These are phyloP conservation scores for Penicillium sp. DNA, from an alignment of 2,329 filamentous ascomycete species.

Conservation along the genomic window DNA sequence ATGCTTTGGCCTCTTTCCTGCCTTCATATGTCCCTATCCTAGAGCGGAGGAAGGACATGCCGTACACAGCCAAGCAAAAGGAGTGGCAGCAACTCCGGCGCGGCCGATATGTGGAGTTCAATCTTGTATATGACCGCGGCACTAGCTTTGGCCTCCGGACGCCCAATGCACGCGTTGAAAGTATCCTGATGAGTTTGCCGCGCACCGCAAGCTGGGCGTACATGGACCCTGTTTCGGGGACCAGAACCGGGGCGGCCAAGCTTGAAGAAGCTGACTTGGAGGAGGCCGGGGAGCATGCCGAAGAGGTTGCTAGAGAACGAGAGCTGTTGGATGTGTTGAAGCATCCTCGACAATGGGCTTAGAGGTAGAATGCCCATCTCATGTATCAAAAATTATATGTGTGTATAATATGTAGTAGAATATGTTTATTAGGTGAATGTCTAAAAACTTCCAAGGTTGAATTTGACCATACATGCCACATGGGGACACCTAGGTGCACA, in stretches of 20 bases:
- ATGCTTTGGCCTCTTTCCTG: slow-evolving; percentile 80
- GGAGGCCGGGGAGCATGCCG: slow-evolving; percentile 18
- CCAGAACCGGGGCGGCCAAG: slow-evolving; percentile 30
- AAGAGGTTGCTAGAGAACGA: slow-evolving; percentile 57
- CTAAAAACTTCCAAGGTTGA: neutral
- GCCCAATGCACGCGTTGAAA: slow-evolving; percentile 86
- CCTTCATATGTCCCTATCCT: slow-evolving; percentile 90
- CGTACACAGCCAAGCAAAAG: slow-evolving; percentile 80
- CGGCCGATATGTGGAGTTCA: slow-evolving; percentile 98
- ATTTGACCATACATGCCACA: neutral
- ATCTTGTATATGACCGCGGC: slow-evolving; percentile 92
- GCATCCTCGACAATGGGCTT: slow-evolving; percentile 61
- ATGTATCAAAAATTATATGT: too few species aligned
- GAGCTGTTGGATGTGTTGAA: slow-evolving; percentile 69
- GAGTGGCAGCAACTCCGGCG: slow-evolving; percentile 93
- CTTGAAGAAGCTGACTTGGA: slow-evolving; percentile 38
- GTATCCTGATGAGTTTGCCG: slow-evolving; percentile 94
- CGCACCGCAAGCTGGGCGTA: slow-evolving; percentile 92
- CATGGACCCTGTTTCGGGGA: slow-evolving; percentile 65
- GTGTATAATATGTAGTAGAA: slow-evolving; percentile 2
- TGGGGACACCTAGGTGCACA: too few species aligned
- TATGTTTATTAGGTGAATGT: neutral
- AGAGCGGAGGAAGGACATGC: slow-evolving; percentile 84
- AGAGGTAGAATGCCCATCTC: slow-evolving; percentile 6
- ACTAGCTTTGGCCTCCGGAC: slow-evolving; percentile 93